phyloP scores from a whole-genome alignment of 805 yeast genomes.

The Lachancea sp. region DNA sequence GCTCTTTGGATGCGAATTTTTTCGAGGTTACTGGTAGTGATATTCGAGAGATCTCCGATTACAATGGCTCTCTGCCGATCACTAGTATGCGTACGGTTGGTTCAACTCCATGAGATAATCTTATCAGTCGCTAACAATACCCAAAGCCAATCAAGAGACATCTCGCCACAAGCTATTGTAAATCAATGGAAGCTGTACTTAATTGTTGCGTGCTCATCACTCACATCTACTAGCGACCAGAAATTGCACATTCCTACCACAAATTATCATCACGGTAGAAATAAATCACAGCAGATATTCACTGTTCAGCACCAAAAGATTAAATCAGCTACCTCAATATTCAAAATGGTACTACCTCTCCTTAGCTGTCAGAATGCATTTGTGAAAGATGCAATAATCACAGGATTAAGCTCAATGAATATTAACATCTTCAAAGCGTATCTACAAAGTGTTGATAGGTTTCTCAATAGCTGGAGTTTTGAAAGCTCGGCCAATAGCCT shows the following conservation, averaged over 20 bases:
- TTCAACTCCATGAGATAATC: slow-evolving; percentile 72
- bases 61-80: slow-evolving; percentile 91
- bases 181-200: slow-evolving; percentile 87
- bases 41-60: slow-evolving; percentile 80
- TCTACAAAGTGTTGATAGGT: slow-evolving; percentile 64
- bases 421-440: slow-evolving; percentile 81
- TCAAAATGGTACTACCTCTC: slow-evolving; percentile 79
- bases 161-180: slow-evolving; percentile 63
- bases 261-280: slow-evolving; percentile 58
- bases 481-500: slow-evolving; percentile 37
- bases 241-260: slow-evolving; percentile 55
- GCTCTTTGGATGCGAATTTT: slow-evolving; percentile 92
- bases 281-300: slow-evolving; percentile 70
- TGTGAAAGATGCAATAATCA: slow-evolving; percentile 79
- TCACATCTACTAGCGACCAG: slow-evolving; percentile 86
- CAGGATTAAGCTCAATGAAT: slow-evolving; percentile 84
- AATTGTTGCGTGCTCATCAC: slow-evolving; percentile 84
- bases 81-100: slow-evolving; percentile 80
- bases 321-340: slow-evolving; percentile 85
- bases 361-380: slow-evolving; percentile 61
- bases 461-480: slow-evolving; percentile 51
- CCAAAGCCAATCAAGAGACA: slow-evolving; percentile 28
- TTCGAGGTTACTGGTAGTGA: slow-evolving; percentile 63
- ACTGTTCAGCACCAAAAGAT: slow-evolving; percentile 86
- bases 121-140: slow-evolving; percentile 46